Evolutionary conservation across 2,329 filamentous ascomycete genomes (phyloP), one percentile per base, ranked within the genome.

Genomic region (Sporothrix sp.): DNA sequence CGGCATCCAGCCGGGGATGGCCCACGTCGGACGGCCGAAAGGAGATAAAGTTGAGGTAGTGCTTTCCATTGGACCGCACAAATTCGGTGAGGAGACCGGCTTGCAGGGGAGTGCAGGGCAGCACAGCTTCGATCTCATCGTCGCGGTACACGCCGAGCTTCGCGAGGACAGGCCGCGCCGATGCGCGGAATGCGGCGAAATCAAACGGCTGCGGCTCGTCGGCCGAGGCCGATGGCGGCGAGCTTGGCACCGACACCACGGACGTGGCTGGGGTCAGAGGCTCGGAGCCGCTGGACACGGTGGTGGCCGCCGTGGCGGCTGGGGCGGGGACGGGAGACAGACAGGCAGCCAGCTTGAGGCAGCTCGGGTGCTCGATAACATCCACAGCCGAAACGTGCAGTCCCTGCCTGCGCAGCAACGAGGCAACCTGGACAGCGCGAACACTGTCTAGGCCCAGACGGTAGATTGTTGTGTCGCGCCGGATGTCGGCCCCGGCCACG

Each of bases 391-490:
- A 79, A 0, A 89, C 65, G 1, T 63, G 60, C 35, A 81, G 68
- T 0, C 81, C 81, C 16, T 73, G 60, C 35, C 72, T 75, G 16
- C 84, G 79, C 14, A 96, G 69, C 23, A 74, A 68, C 1, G 79
- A 74, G 1, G 88, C 86, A 9, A 95, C 72, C 60, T 95, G 89
- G 5, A 83, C 75, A 0, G 88, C 86, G 54, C 85, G 90, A 60
- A 97, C 93, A 62, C 90, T 96, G 65, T 96, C 90, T 3, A 96
- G 70, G 0, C 91, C 91, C n/a, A 95, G 76, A 52, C 85, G 81
- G 59, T 91, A 95, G 44, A 97, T 87, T 0, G 86, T 88, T 0
- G 81, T 87, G 9, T 75, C 62, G 11, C 72, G 73, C 3, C 62
- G 59, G 42, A 95, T 82, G 0, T 67, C 68, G 0, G 70, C 59